Conservation (phyloP, 495 filamentous ascomycete species). For the Neurospora sp. region DNA sequence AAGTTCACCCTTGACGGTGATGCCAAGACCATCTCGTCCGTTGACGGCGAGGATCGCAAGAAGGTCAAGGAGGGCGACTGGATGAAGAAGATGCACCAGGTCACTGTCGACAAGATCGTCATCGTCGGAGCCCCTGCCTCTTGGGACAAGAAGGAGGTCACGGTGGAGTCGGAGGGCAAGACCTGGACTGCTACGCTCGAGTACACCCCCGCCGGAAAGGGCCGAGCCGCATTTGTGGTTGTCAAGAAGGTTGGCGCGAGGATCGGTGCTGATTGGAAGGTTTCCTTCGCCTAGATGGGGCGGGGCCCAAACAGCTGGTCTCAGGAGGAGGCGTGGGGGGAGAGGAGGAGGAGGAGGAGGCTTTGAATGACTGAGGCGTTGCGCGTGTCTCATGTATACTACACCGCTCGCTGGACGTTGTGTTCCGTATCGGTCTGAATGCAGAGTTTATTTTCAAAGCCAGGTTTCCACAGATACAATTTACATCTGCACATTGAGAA, state of each 20-base stretch:
- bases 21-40: slow-evolving; percentile 40
- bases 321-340: not conserved
- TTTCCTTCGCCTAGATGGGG: slow-evolving; percentile 37
- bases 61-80: slow-evolving; percentile 61
- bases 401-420: not conserved
- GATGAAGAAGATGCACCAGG: slow-evolving; percentile 62
- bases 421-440: not conserved
- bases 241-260: slow-evolving; percentile 67
- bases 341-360: not conserved
- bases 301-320: not conserved
- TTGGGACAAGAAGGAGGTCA: slow-evolving; percentile 63
- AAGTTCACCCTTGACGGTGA: slow-evolving; percentile 49
- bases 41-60: slow-evolving; percentile 38
- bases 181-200: slow-evolving; percentile 49
- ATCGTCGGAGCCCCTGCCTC: slow-evolving; percentile 64
- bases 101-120: slow-evolving; percentile 73
- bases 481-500: not conserved
- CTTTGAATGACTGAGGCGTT: not conserved
- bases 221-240: slow-evolving; percentile 68
- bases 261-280: slow-evolving; percentile 75
- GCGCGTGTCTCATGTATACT: not conserved
- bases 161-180: slow-evolving; percentile 58
- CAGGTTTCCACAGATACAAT: not conserved
- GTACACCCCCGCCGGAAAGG: slow-evolving; percentile 47
- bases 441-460: not conserved